phyloP scores from a whole-genome alignment of 2,329 filamentous ascomycete species.

The Pseudogymnoascus sp. region DNA sequence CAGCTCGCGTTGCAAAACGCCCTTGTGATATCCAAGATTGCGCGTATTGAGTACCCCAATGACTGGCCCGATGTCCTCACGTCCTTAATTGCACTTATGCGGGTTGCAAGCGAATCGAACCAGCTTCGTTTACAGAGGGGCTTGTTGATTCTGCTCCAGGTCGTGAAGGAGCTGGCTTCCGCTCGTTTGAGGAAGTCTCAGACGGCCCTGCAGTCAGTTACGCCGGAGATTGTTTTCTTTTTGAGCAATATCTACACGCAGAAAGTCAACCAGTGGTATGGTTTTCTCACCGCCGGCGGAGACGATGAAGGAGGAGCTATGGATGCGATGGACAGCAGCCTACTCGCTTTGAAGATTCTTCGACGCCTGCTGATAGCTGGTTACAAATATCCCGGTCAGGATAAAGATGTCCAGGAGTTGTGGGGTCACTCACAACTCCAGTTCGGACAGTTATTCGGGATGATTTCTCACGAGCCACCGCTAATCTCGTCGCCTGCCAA shows the following conservation, averaged over 20 bases:
- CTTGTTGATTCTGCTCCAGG: constrained; percentile 70
- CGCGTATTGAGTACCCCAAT: constrained; percentile 79
- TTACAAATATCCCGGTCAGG: constrained; percentile 77
- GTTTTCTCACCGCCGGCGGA: constrained; percentile 49
- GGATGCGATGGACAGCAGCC: constrained; percentile 65
- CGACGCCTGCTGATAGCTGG: constrained; percentile 72
- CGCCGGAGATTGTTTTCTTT: constrained; percentile 77
- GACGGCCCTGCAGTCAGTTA: constrained; percentile 66
- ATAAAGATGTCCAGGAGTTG: constrained; percentile 66
- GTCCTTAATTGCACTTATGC: constrained; percentile 57
- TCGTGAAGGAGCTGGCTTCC: constrained; percentile 84
- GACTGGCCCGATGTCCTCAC: constrained; percentile 68
- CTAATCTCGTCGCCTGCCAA: constrained; percentile 46
- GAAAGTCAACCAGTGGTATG: constrained; percentile 63
- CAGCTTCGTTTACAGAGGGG: constrained; percentile 62
- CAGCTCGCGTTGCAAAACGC: constrained; percentile 82
- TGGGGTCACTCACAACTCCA: constrained; percentile 75
- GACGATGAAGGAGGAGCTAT: constrained; percentile 53
- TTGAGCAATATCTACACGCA: constrained; percentile 71
- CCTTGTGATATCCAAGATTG: constrained; percentile 77
- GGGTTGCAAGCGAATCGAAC: constrained; percentile 49
- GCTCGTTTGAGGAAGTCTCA: constrained; percentile 69
- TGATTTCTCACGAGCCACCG: constrained; percentile 50
- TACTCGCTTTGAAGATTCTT: constrained; percentile 71
- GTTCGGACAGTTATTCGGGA: constrained; percentile 66